These are phyloP conservation scores for Chrysoporthe austroafricana DNA, from an alignment of 2,329 filamentous ascomycete species.

Conservation along the genomic window DNA sequence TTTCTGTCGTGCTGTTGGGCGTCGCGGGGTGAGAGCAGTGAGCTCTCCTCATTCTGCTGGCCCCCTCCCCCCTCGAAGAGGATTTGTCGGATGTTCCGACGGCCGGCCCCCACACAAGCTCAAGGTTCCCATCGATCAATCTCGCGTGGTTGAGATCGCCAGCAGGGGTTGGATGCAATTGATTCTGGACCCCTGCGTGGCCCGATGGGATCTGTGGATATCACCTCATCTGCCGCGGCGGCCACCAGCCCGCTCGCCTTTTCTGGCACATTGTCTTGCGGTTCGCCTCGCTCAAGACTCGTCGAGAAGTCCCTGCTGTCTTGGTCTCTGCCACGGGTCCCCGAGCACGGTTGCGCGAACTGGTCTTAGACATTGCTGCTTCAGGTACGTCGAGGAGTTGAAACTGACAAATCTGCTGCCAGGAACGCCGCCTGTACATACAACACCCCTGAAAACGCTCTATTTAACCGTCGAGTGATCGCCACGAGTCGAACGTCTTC, in stretches of 20 bases:
- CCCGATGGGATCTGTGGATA: slow-evolving; percentile 1
- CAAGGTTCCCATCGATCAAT: slow-evolving; percentile 10
- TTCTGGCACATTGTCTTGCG: not conserved
- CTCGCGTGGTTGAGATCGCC: slow-evolving; percentile 18
- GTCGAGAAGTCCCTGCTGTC: slow-evolving; percentile 10
- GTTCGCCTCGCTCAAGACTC: not conserved
- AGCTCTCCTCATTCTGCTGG: not conserved
- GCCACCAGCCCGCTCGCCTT: not conserved
- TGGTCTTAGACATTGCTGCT: slow-evolving; percentile 10
- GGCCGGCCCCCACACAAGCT: slow-evolving; percentile 10
- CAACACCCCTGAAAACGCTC: slow-evolving; percentile 1
- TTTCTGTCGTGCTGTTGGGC: not conserved
- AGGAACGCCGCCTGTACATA: slow-evolving; percentile 7
- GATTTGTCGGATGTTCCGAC: slow-evolving; percentile 1
- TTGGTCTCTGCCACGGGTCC: not conserved
- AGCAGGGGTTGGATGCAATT: slow-evolving; percentile 16
- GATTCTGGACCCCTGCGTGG: slow-evolving; percentile 12
- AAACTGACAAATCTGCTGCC: slow-evolving; percentile 6
- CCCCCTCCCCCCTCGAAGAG: not conserved
- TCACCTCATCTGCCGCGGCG: slow-evolving; percentile 5
- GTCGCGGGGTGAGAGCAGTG: not conserved
- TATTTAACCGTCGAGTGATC: not conserved
- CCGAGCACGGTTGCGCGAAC: not conserved
- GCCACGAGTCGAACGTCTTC: not conserved
- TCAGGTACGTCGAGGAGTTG: slow-evolving; percentile 13